Evolutionary conservation across 345 rosid species (phyloP), one percentile per base, ranked within the genome.

Genomic region (Arabidopsis thaliana): DNA sequence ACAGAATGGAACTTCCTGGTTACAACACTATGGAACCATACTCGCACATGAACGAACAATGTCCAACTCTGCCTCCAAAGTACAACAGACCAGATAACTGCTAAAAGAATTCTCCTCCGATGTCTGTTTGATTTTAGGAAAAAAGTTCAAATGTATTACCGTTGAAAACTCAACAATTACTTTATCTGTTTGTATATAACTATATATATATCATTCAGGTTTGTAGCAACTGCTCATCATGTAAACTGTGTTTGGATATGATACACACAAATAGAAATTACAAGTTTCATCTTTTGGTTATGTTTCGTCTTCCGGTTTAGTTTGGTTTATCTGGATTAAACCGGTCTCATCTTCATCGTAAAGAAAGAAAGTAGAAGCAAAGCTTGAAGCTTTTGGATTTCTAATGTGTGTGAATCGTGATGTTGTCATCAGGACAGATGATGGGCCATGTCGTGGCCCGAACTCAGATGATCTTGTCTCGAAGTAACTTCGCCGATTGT

Each of bases 1-100:
- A 93, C 68, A 82, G 96, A 48, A 89, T 96, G 98, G 97, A 93
- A 65, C 80, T 96, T 69, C 98, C 97, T 5, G 99, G 82, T 58
- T 96, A 87, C 79, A 96, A 96, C 75, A 78, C 93, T 16, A 51
- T 90, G 83, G 96, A 86, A 48, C 94, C 88, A 5, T 93, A 95
- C 79, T 85, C 90, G 34, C 96, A 86, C 62, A 95, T 95, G 98
- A 88, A 88, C 5, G 96, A 93, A 77, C 77, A 72, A 76, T 95
- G 99, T 71, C 98, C 97, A 2, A 86, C 98, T 11, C 78, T 92
- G 45, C 97, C 98, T 52, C 98, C 99, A 20, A 84, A 84, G 37
- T 95, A 95, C 79, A 65, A 24, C 4, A 86, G 97, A 79, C 76
- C 90, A 34, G 72, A 64, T 30, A 83, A 83, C 68, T 95, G 99